Percentiles rank a stretch among this genome's conserved stretches.
phyloP scores from a whole-genome alignment of 805 yeast genomes.

The Candida anglica region DNA sequence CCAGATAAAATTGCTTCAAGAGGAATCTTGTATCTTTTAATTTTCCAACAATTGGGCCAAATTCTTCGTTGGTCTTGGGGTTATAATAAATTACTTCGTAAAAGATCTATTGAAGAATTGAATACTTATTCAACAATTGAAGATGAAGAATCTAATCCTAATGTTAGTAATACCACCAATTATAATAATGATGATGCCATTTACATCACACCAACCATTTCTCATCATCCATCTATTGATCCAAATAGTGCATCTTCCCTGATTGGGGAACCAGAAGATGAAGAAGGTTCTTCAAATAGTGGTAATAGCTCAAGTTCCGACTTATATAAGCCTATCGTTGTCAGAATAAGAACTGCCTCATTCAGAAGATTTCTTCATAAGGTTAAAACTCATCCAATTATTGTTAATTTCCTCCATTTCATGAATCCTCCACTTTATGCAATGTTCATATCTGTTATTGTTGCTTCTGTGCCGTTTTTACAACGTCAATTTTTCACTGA shows the following conservation, averaged over 20 bases:
- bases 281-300: neutral
- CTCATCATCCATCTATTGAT: neutral
- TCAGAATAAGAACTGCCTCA: neutral
- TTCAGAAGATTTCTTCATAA: neutral
- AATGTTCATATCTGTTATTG: slow-evolving; percentile 63
- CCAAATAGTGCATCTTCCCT: neutral
- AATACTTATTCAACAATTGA: slow-evolving; percentile 13
- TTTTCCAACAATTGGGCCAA: slow-evolving; percentile 82
- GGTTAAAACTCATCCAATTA: slow-evolving; percentile 5
- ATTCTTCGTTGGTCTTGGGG: slow-evolving; percentile 88
- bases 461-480: slow-evolving; percentile 61
- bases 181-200: neutral
- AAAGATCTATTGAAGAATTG: slow-evolving; percentile 38
- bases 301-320: neutral
- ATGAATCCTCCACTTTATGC: slow-evolving; percentile 87
- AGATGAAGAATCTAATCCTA: slow-evolving; percentile 4
- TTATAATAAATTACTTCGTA: slow-evolving; percentile 62
- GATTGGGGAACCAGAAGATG: slow-evolving; percentile 1
- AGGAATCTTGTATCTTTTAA: slow-evolving; percentile 68
- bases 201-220: neutral
- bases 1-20: slow-evolving; percentile 72
- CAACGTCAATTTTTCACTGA: slow-evolving; percentile 53
- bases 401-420: slow-evolving; percentile 28
- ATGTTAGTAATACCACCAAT: neutral
- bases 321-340: slow-evolving; percentile 3